Evolutionary conservation across 768 basidiomycete species (phyloP).

Genomic region (Tricholoma terreum): DNA sequence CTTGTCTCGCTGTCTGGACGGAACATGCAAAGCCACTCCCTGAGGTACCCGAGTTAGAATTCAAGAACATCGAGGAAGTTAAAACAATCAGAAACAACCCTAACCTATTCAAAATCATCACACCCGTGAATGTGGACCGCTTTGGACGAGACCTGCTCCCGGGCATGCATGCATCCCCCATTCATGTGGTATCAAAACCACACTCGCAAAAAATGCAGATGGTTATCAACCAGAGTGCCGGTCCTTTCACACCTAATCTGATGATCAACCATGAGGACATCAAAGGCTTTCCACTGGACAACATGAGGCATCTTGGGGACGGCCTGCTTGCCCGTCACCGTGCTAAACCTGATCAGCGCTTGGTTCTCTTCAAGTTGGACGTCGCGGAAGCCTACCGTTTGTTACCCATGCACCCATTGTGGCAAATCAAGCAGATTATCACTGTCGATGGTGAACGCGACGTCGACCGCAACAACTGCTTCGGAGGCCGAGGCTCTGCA

Average conservation of each 20-base stretch:
- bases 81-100: neutral
- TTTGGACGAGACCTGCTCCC: slow-evolving; percentile 34
- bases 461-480: slow-evolving; percentile 31
- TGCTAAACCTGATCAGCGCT: slow-evolving; percentile 7
- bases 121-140: slow-evolving; percentile 29
- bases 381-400: slow-evolving; percentile 32
- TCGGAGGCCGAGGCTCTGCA: slow-evolving; percentile 27
- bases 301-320: slow-evolving; percentile 28
- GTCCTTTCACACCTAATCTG: slow-evolving; percentile 32
- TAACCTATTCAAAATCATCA: slow-evolving; percentile 1
- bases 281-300: slow-evolving; percentile 29
- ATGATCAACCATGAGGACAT: slow-evolving; percentile 26
- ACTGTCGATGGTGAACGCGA: slow-evolving; percentile 25
- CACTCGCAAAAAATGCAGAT: slow-evolving; percentile 32
- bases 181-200: slow-evolving; percentile 36
- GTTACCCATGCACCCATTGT: slow-evolving; percentile 13
- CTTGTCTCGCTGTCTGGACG: neutral
- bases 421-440: slow-evolving; percentile 32
- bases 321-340: slow-evolving; percentile 11
- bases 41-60: neutral
- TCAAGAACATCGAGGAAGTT: neutral
- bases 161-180: slow-evolving; percentile 41
- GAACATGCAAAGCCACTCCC: neutral
- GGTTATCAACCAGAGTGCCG: slow-evolving; percentile 37
- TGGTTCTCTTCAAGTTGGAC: slow-evolving; percentile 36